These are phyloP conservation scores for Peribolospora baueri DNA, from an alignment of 768 basidiomycete species.

Conservation along the genomic window DNA sequence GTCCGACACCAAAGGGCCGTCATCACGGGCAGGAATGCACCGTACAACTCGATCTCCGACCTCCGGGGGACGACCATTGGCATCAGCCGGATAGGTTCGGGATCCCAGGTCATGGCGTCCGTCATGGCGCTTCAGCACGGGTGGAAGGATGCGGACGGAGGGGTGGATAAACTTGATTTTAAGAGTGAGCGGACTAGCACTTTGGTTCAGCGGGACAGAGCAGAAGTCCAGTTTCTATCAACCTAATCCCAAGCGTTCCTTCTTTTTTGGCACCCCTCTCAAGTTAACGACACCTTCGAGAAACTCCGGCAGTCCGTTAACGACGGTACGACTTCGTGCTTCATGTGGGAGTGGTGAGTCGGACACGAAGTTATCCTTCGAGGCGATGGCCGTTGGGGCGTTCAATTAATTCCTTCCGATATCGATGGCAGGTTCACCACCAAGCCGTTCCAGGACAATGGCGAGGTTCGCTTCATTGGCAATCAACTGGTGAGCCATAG, in stretches of 20 bases:
- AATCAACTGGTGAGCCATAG: neutral
- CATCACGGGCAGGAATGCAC: constrained; percentile 54
- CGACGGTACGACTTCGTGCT: constrained; percentile 61
- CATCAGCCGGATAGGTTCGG: constrained; percentile 76
- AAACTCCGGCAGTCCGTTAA: constrained; percentile 61
- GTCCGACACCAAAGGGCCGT: constrained; percentile 38
- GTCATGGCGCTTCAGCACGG: constrained; percentile 76
- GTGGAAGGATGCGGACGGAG: constrained; percentile 27
- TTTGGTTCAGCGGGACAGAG: neutral
- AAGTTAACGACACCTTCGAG: constrained; percentile 58
- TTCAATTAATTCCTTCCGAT: neutral
- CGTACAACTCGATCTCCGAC: constrained; percentile 44
- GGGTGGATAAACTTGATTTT: constrained; percentile 14
- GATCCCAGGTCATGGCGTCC: constrained; percentile 83
- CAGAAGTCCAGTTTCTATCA: constrained; percentile 18
- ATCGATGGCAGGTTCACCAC: constrained; percentile 35
- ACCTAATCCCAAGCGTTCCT: constrained; percentile 3
- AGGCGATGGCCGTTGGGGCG: neutral
- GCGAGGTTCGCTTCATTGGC: constrained; percentile 60
- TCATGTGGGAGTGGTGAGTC: constrained; percentile 67
- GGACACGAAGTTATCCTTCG: neutral
- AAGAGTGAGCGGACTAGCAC: constrained; percentile 5
- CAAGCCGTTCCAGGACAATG: constrained; percentile 53
- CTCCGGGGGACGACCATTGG: constrained; percentile 62
- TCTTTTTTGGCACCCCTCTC: neutral